Base-by-base conservation (phyloP, 495 filamentous ascomycete genomes). In the Daldinia bambusicola region DNA sequence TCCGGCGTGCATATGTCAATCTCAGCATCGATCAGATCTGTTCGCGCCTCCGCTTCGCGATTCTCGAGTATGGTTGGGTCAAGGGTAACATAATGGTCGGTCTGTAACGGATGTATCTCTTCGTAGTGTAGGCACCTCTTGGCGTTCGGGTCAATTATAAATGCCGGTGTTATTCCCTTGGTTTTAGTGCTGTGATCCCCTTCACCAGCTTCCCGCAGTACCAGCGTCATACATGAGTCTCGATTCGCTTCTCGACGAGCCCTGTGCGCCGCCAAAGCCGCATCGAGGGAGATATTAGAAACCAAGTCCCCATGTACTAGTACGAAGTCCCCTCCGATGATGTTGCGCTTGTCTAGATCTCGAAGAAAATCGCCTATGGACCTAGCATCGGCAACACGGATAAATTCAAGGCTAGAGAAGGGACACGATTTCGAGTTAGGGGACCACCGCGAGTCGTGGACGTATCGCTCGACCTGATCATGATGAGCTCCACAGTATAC, bases 1-100 rank as follows among this genome's bases (percentile, higher is more conserved):
- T 98, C 95, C 0, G 94, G 93, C 0, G 96, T 97, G 79, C 96
- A 99, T 68, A 99, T 98, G 75, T 99, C 95, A 76, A 99, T 95
- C 61, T 90, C 92, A 74, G 93, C 95, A 80, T 99, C 96, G 61
- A 98, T 91, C 57, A 99, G 82, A 73, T 99, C 95, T 52, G 90
- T 85, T 4, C 95, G 90, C 31, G 97, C 80, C 65, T 96, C 93
- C 63, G 94, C 84, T 72, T 94, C 89, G 10, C 85, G 78, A 20
- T 94, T 79, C 26, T 95, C 91, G 22, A 83, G 76, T 16, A 84
- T 51, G 2, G 67, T 69, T 8, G 91, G 82, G 70, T 97, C 94
- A 16, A 97, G 86, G 51, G 85, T 86, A 20, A 94, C 69, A 59
- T 89, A 85, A 69, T 76, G 80, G 26, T 85, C 81, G 48, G 82